phyloP scores from a whole-genome alignment of 192 early-diverging fungal species.

The Podila horticola region DNA sequence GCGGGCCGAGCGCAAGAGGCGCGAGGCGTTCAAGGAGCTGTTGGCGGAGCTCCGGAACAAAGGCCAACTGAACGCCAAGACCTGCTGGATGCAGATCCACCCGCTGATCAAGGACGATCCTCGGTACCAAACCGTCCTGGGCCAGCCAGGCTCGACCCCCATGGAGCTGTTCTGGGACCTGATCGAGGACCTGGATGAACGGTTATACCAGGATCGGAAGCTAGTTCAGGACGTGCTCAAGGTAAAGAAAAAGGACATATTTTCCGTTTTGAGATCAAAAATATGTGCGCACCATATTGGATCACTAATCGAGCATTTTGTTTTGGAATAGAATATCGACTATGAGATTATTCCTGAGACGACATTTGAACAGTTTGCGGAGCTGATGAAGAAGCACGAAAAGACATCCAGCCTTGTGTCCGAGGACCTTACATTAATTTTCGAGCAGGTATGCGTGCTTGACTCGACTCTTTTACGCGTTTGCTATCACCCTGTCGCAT shows the following conservation, averaged over 20 bases:
- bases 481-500: neutral
- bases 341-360: slow-evolving; percentile 60
- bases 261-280: neutral
- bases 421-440: slow-evolving; percentile 59
- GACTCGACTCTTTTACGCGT: neutral
- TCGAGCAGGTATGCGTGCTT: slow-evolving; percentile 56
- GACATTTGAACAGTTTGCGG: slow-evolving; percentile 52
- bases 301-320: neutral
- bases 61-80: slow-evolving; percentile 73
- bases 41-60: slow-evolving; percentile 67
- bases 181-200: slow-evolving; percentile 83
- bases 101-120: slow-evolving; percentile 75
- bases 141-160: slow-evolving; percentile 85
- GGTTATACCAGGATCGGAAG: slow-evolving; percentile 74
- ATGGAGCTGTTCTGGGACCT: slow-evolving; percentile 96
- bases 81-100: slow-evolving; percentile 89
- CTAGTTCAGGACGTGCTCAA: slow-evolving; percentile 72
- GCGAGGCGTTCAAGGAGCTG: slow-evolving; percentile 78
- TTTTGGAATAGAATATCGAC: slow-evolving; percentile 48
- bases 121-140: slow-evolving; percentile 77
- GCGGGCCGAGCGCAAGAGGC: slow-evolving; percentile 76
- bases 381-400: slow-evolving; percentile 40
- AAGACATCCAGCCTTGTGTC: slow-evolving; percentile 15
- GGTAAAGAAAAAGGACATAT: slow-evolving; percentile 22
- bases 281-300: neutral